These are phyloP conservation scores for Chamaecrista fasciculata DNA, from an alignment of 306 rosid species.

Conservation along the genomic window DNA sequence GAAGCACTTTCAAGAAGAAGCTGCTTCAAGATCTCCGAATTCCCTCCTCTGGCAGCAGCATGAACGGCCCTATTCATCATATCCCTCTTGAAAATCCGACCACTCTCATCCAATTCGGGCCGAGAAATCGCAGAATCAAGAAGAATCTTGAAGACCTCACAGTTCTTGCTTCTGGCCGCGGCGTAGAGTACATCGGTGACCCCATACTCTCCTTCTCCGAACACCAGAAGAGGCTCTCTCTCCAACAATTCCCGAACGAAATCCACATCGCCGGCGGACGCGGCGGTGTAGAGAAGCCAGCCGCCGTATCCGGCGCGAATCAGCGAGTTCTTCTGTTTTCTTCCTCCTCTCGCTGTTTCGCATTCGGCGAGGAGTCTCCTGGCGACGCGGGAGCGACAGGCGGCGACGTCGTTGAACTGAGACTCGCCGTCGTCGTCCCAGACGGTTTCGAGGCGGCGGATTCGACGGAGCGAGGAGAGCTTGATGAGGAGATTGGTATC, in stretches of 20 bases:
- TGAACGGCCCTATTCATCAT: conserved; percentile 78
- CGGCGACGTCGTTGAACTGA: conserved; percentile 61
- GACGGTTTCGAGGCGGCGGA: conserved; percentile 91
- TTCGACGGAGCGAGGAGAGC: conserved; percentile 83
- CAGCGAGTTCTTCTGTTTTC: conserved; percentile 44
- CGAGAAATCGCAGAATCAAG: conserved; percentile 53
- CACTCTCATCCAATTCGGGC: conserved; percentile 41
- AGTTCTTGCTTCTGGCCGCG: conserved; percentile 72
- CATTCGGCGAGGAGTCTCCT: conserved; percentile 59
- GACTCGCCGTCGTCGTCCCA: conserved; percentile 84
- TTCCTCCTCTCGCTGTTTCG: conserved; percentile 36
- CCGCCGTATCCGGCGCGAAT: conserved; percentile 93
- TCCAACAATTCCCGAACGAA: conserved; percentile 58
- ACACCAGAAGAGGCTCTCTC: conserved; percentile 62
- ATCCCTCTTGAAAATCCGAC: conserved; percentile 51
- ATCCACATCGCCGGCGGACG: conserved; percentile 75
- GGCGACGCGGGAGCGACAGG: conserved; percentile 68
- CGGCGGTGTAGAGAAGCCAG: conserved; percentile 95
- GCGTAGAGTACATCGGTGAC: conserved; percentile 80
- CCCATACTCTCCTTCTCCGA: conserved; percentile 91
- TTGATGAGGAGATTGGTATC: conserved; percentile 84
- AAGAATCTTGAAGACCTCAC: conserved; percentile 58
- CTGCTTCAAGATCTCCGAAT: conserved; percentile 61
- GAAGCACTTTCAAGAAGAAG: conserved; percentile 45
- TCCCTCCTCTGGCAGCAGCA: conserved; percentile 90